Conservation (phyloP, 371 early-diverging fungal species). For the Rhizomucor miehei region DNA sequence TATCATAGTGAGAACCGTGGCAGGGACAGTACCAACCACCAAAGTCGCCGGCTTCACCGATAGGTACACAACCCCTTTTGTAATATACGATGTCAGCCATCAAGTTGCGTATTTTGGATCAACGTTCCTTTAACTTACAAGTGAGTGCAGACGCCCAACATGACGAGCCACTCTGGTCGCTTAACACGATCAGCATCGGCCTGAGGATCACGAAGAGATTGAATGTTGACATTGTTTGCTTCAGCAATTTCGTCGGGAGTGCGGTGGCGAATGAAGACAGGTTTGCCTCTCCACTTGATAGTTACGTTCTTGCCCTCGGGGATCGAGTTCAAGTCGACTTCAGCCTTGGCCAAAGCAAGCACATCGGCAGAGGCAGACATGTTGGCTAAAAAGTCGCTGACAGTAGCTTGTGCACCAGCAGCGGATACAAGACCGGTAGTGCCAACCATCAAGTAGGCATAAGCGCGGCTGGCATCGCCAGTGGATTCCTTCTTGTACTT, state of each 20-base stretch:
- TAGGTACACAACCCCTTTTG: constrained; percentile 94
- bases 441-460: constrained; percentile 95
- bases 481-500: constrained; percentile 63
- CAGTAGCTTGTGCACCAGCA: constrained; percentile 89
- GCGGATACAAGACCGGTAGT: constrained; percentile 84
- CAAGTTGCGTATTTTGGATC: neutral
- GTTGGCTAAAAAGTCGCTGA: constrained; percentile 86
- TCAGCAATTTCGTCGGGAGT: constrained; percentile 93
- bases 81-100: too few relatives aligned
- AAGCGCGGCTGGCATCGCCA: constrained; percentile 69
- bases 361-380: constrained; percentile 97
- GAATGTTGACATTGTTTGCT: constrained; percentile 78
- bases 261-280: constrained; percentile 96
- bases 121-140: constrained; percentile 47
- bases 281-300: constrained; percentile 99
- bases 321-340: constrained; percentile 87
- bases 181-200: constrained; percentile 87
- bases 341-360: constrained; percentile 96
- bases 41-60: constrained; percentile 97
- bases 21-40: constrained; percentile 99
- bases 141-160: constrained; percentile 98
- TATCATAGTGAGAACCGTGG: constrained; percentile 97
- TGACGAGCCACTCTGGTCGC: constrained; percentile 96
- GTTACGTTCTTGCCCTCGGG: constrained; percentile 97
- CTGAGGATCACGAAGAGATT: constrained; percentile 89